phyloP scores from a whole-genome alignment of 495 filamentous ascomycete genomes.

The Aspergillus asperescens region DNA sequence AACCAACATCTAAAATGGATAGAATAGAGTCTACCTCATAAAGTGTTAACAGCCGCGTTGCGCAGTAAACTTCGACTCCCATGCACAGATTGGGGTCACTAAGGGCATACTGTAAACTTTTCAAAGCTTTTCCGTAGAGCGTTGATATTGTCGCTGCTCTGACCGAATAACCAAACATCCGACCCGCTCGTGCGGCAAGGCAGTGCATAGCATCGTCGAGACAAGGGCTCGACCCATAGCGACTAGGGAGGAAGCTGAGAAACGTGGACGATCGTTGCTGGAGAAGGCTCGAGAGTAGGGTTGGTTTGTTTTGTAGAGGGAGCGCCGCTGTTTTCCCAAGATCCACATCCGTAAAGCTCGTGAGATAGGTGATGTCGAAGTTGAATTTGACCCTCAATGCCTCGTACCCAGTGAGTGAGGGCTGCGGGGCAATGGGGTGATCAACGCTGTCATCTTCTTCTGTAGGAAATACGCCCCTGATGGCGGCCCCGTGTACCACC shows the following conservation, averaged over 20 bases:
- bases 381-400: constrained; percentile 2
- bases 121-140: constrained; percentile 7
- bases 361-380: constrained; percentile 8
- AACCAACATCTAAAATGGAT: background rate
- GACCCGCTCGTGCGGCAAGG: constrained; percentile 4
- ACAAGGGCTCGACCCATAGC: constrained; percentile 5
- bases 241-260: constrained; percentile 9
- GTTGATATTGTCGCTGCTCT: background rate
- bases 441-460: background rate
- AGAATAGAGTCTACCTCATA: constrained; percentile 4
- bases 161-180: constrained; percentile 7
- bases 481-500: background rate
- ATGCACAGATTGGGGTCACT: background rate
- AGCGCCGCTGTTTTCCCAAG: background rate
- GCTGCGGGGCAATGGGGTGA: background rate
- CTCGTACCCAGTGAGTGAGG: constrained; percentile 7
- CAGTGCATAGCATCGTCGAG: constrained; percentile 13
- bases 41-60: constrained; percentile 4
- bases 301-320: constrained; percentile 1
- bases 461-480: background rate
- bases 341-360: constrained; percentile 10
- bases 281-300: constrained; percentile 2
- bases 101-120: background rate
- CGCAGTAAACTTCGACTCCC: constrained; percentile 7
- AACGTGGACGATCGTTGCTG: constrained; percentile 6